Base-by-base conservation (phyloP, 2,329 filamentous ascomycete species). In the Orbilia blumenaviensis region DNA sequence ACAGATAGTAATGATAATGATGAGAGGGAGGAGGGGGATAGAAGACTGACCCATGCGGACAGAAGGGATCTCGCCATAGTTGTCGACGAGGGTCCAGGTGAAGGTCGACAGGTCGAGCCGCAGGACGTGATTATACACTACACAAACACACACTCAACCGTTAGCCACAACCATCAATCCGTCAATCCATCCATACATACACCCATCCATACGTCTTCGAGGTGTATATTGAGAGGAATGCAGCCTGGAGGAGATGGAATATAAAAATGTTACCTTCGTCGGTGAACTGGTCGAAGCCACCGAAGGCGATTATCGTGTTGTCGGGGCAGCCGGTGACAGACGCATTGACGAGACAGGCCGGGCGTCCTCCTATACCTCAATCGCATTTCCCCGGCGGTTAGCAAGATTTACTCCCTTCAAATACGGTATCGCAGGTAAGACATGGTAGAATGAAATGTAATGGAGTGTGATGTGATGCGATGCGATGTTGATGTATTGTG, bases 261-360 rank as follows among this genome's bases (percentile, higher is more conserved):
- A 66, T 66, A n/a, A n/a, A n/a, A n/a, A n/a, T n/a, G n/a, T n/a
- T 78, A 87, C 87, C 92, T 85, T 99, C 95, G 82, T 99, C 95
- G 0, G 95, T 99, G 82, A 97, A 98, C 83, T 98, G 94, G 82
- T 99, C 95, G 81, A 99, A 99, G 16, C 95, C 95, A 46, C 95
- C 95, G 85, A 99, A 99, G 9, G 94, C 95, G 83, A 96, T 98
- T 80, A 99, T 98, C 83, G 95, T 90, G 82, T 98, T 95, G 84
- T 97, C 95, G 74, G 94, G 94, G 81, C 95, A 97, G 83, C 97
- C 97, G n/a, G 95, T 99, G 76, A 98, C 94, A 0, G 95, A 98
- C 62, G 95, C 95, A 85, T 99, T 99, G 79, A 99, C 94, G 58
- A 99, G 87, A 82, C 94, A 98, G 36, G 95, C 94, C 38, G 95